Evolutionary conservation across 2,329 filamentous ascomycete species (phyloP).

Genomic region (Apiospora phragmitis): DNA sequence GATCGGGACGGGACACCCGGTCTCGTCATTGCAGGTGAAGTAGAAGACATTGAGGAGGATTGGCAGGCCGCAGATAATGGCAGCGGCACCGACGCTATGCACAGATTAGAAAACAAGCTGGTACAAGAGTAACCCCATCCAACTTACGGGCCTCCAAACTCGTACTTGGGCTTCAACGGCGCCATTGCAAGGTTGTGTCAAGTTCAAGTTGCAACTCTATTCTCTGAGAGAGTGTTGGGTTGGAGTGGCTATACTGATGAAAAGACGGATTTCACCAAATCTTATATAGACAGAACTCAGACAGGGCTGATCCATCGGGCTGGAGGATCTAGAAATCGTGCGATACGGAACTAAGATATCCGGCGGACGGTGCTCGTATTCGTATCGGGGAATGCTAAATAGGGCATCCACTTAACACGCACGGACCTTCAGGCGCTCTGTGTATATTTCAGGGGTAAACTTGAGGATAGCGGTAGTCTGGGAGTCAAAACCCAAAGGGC

Average conservation of each 20-base stretch:
- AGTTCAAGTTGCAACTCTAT: neutral
- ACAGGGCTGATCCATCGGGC: neutral
- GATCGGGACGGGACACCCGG: slow-evolving; percentile 85
- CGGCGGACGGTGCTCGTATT: neutral
- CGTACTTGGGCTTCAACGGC: slow-evolving; percentile 32
- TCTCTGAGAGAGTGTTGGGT: too few relatives aligned
- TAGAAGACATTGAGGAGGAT: slow-evolving; percentile 75
- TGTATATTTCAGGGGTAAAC: neutral
- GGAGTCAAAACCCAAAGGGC: neutral
- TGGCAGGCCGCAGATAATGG: slow-evolving; percentile 79
- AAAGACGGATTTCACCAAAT: neutral
- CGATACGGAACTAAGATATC: neutral
- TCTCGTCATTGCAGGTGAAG: slow-evolving; percentile 89
- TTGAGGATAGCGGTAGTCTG: neutral
- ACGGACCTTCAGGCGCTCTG: neutral
- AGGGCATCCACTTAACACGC: neutral
- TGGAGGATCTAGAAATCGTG: neutral
- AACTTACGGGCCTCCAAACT: slow-evolving; percentile 50
- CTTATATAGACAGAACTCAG: neutral
- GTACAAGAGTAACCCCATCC: neutral
- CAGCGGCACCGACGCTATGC: slow-evolving; percentile 70
- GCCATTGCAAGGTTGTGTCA: neutral
- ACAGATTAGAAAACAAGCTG: neutral
- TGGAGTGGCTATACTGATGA: neutral
- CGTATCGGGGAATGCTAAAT: neutral